Evolutionary conservation across 805 yeast genomes (phyloP).

Genomic region (Wickerhamiella kurtzmanii): DNA sequence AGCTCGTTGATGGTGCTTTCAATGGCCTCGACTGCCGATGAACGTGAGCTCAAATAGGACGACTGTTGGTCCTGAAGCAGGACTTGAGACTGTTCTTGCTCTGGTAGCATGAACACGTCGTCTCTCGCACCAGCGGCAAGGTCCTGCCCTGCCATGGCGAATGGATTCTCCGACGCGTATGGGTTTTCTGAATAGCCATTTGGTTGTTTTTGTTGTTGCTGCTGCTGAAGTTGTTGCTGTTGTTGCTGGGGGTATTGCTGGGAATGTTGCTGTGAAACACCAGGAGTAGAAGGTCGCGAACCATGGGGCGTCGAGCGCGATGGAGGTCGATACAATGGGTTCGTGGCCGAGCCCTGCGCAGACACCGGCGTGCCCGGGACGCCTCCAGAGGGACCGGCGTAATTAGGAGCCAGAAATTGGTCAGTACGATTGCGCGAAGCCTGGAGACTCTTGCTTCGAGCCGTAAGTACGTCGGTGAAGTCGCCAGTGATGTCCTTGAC

Average conservation of each 20-base stretch:
- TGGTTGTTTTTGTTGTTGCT: not conserved
- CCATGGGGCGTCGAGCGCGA: not conserved
- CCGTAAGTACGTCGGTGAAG: slow-evolving; percentile 78
- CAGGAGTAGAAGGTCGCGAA: not conserved
- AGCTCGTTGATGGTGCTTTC: slow-evolving; percentile 96
- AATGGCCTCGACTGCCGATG: slow-evolving; percentile 85
- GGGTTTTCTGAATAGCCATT: slow-evolving; percentile 12
- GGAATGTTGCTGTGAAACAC: no score
- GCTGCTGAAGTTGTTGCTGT: not conserved
- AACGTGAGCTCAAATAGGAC: slow-evolving; percentile 68
- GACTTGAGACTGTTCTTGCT: slow-evolving; percentile 70
- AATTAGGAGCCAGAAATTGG: slow-evolving; percentile 49
- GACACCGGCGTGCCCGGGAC: slow-evolving; percentile 1
- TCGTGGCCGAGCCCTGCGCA: slow-evolving; percentile 21
- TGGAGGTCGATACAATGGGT: slow-evolving; percentile 24
- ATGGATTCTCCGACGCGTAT: slow-evolving; percentile 14
- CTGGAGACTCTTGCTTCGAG: slow-evolving; percentile 72
- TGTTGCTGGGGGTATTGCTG: no score
- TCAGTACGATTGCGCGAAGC: slow-evolving; percentile 72
- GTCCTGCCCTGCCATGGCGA: slow-evolving; percentile 19
- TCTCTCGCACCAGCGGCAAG: slow-evolving; percentile 22
- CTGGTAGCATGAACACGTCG: slow-evolving; percentile 60
- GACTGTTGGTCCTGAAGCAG: slow-evolving; percentile 72
- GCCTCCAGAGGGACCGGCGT: slow-evolving; percentile 19
- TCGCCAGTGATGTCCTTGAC: slow-evolving; percentile 87